A percentile compares a stretch with the other conserved stretches of the same genome.
Evolutionary conservation across 331 rosid species (phyloP).

Genomic region (Quercus tomentella): DNA sequence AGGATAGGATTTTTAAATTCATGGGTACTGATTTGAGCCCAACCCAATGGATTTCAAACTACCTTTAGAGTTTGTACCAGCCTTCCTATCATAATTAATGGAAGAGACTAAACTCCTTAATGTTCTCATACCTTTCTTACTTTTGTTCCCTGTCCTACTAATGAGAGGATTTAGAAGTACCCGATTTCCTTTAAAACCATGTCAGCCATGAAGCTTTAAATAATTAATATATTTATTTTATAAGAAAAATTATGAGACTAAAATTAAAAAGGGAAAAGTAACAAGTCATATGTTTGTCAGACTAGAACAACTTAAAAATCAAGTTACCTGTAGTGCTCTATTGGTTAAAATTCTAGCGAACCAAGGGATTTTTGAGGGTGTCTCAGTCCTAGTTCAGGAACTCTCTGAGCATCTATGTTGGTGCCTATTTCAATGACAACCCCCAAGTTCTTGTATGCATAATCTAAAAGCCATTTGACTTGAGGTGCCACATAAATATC

Average conservation of each 20-base stretch:
- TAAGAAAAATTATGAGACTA: background rate
- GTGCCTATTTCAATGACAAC: slow-evolving; percentile 73
- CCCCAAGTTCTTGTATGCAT: slow-evolving; percentile 82
- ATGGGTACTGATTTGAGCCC: too few species aligned
- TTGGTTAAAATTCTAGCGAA: slow-evolving; percentile 64
- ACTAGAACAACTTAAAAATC: background rate
- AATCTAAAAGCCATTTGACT: slow-evolving; percentile 77
- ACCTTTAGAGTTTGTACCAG: too few species aligned
- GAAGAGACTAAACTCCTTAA: too few species aligned
- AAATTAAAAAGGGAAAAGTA: background rate
- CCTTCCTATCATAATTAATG: too few species aligned
- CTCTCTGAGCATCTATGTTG: slow-evolving; percentile 61
- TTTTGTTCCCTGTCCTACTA: too few species aligned
- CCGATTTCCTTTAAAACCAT: background rate
- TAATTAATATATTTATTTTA: background rate
- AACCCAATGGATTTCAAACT: too few species aligned
- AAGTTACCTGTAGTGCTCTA: slow-evolving; percentile 83
- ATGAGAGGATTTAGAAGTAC: background rate
- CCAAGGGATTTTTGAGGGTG: slow-evolving; percentile 76
- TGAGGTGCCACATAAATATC: slow-evolving; percentile 80
- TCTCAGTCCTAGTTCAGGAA: slow-evolving; percentile 62
- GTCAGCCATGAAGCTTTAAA: slow-evolving; percentile 1
- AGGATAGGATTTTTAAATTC: too few species aligned
- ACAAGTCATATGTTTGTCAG: background rate
- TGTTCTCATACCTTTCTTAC: too few species aligned